Evolutionary conservation across 2,329 filamentous ascomycete genomes (phyloP), one percentile per base, ranked within the genome.

Genomic region (Furcasterigmium furcatum): DNA sequence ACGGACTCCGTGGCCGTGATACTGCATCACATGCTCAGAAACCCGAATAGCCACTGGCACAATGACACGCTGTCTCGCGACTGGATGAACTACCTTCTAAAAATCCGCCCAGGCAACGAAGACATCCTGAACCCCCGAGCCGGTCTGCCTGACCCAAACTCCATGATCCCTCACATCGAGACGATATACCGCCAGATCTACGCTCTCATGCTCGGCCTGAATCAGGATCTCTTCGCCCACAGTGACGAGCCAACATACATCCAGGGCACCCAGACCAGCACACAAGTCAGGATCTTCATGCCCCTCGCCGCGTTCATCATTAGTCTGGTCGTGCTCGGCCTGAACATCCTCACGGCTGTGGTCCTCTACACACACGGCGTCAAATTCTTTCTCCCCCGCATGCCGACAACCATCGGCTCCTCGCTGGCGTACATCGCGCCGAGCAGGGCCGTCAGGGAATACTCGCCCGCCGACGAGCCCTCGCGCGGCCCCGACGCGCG

Each of bases 381-480:
- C 0, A 63, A 62, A 2, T 61, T 63, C 3, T 71, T 74, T 18
- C 60, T 83, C 0, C 71, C 77, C 0, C 61, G 74, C 0, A 61
- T 83, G 57, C 80, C 79, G 0, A 76, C 73, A 0, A 74, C 66
- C 0, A 61, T 82, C 0, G 79, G 68, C 0, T 70, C 74, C 0
- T 49, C 74, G 0, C 56, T 82, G 0, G 67, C 71, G 0, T 72
- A 73, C 32, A 64, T 78, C 3, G 72, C 74, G 0, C 70, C 74
- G 0, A 79, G 77, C 45, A 53, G 64, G 0, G 64, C 72, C 0
- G 52, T 75, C 1, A 38, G 41, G 0, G 46, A 60, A 13, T 71
- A 73, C 24, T 18, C 36, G 10, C 38, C 41, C 20, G 20, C n/a
- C 27, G 19, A 9, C 19, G 20, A 30, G 10, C 25, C 29, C 12